phyloP scores from a whole-genome alignment of 2,329 filamentous ascomycete species.

The Ceratocystis harringtonii region DNA sequence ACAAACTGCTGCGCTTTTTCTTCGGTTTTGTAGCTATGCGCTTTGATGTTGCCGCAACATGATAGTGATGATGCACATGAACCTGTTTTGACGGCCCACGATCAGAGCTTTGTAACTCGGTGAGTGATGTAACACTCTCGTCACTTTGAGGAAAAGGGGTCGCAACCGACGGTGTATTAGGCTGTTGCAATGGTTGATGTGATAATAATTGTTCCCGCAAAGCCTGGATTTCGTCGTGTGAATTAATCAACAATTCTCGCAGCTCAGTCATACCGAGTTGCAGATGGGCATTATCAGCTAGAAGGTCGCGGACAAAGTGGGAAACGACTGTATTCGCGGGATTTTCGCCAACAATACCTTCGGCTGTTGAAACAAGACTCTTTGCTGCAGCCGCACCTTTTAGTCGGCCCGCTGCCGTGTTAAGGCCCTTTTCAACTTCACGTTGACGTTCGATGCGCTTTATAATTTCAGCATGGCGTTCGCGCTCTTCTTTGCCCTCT shows the following conservation, averaged over 20 bases:
- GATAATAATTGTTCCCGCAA: conserved; percentile 66
- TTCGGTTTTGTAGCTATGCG: conserved; percentile 47
- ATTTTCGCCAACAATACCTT: conserved; percentile 22
- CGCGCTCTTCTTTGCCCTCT: conserved; percentile 64
- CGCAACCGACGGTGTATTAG: neutral
- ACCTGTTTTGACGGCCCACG: conserved; percentile 48
- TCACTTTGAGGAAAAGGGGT: neutral
- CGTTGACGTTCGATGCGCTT: conserved; percentile 71
- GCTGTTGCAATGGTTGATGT: conserved; percentile 46
- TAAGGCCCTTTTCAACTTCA: conserved; percentile 66
- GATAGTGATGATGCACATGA: conserved; percentile 91
- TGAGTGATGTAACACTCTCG: conserved; percentile 1
- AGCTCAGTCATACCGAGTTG: conserved; percentile 86
- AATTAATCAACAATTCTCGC: conserved; percentile 75
- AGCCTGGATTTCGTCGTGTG: conserved; percentile 84
- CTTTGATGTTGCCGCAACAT: conserved; percentile 42
- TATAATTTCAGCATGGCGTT: conserved; percentile 68
- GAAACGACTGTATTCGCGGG: conserved; percentile 50
- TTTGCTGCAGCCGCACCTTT: conserved; percentile 66
- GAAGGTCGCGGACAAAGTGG: conserved; percentile 86
- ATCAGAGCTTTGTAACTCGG: conserved; percentile 24
- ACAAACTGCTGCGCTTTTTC: conserved; percentile 56
- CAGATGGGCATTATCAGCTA: conserved; percentile 88
- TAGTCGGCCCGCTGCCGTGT: conserved; percentile 61
- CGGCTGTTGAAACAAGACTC: conserved; percentile 29